Percentiles rank a stretch among this genome's conserved stretches.
Conservation (phyloP, 768 basidiomycete species). For the Suillus spraguei region DNA sequence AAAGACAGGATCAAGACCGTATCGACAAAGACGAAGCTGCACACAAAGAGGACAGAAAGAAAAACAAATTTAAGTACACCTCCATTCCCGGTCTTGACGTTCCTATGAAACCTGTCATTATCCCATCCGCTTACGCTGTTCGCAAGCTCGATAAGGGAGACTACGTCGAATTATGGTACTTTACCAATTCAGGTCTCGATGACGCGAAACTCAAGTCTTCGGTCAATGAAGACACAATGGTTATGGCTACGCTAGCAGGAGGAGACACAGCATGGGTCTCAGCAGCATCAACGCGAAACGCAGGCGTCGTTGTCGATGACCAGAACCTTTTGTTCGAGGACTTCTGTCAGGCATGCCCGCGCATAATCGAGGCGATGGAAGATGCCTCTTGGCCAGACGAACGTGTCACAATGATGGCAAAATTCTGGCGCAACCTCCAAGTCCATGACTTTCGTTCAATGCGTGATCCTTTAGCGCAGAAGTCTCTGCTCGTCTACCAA, state of each 20-base stretch:
- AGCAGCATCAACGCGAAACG: not conserved
- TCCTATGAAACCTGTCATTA: not conserved
- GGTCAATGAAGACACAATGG: not conserved
- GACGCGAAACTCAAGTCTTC: rapidly evolving
- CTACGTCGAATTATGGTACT: not conserved
- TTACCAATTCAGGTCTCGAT: not conserved
- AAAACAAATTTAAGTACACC: constrained; percentile 2
- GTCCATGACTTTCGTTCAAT: not conserved
- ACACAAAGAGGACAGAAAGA: not conserved
- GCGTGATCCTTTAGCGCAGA: not conserved
- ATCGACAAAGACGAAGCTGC: not conserved
- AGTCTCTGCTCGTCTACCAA: not conserved
- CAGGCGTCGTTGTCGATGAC: not conserved
- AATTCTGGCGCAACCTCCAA: not conserved
- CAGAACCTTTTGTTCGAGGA: not conserved
- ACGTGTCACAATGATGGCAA: rapidly evolving
- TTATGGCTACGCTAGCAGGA: not conserved
- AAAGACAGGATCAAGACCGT: rapidly evolving
- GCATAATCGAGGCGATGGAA: rapidly evolving
- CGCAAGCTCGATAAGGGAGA: not conserved
- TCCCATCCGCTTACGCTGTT: not conserved
- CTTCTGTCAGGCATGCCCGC: not conserved
- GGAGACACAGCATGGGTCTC: not conserved
- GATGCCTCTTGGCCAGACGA: not conserved
- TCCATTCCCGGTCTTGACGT: not conserved